Percentiles rank a stretch among this genome's conserved stretches.
These are phyloP conservation scores for Millerago galiae DNA, from an alignment of 805 yeast species.

Conservation along the genomic window DNA sequence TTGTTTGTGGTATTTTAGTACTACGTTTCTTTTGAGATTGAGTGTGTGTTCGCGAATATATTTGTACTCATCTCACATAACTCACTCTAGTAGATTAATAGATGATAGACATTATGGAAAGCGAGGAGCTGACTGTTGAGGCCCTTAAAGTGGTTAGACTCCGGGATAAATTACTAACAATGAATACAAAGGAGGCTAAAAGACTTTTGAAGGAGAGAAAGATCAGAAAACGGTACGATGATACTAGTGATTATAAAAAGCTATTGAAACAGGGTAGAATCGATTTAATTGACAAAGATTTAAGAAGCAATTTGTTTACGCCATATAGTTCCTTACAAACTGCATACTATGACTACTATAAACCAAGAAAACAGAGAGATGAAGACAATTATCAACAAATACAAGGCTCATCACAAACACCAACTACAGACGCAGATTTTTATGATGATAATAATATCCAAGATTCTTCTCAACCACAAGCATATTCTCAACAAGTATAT, in stretches of 20 bases:
- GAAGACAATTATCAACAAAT: conserved; percentile 1
- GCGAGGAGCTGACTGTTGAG: conserved; percentile 6
- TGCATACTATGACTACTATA: conserved; percentile 17
- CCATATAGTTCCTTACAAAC: conserved; percentile 10
- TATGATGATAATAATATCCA: background rate
- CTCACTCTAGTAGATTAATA: background rate
- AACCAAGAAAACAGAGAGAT: conserved; percentile 18
- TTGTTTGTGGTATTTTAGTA: no score
- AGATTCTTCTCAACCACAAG: background rate
- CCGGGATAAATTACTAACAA: conserved; percentile 11
- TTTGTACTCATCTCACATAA: no score
- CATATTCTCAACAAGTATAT: no score
- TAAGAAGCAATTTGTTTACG: conserved; percentile 13
- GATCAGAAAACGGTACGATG: conserved; percentile 14
- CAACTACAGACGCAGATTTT: background rate
- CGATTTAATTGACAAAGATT: conserved; percentile 18
- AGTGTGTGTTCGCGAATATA: background rate
- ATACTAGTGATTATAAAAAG: conserved; percentile 18
- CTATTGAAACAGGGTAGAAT: conserved; percentile 20
- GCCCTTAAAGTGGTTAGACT: conserved; percentile 13
- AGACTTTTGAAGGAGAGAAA: conserved; percentile 17
- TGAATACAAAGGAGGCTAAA: conserved; percentile 4
- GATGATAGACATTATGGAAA: background rate
- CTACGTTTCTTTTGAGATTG: no score
- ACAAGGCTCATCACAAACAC: background rate